Evolutionary conservation across 2,329 filamentous ascomycete species (phyloP).

Genomic region (Paraphoma chrysanthemicola): DNA sequence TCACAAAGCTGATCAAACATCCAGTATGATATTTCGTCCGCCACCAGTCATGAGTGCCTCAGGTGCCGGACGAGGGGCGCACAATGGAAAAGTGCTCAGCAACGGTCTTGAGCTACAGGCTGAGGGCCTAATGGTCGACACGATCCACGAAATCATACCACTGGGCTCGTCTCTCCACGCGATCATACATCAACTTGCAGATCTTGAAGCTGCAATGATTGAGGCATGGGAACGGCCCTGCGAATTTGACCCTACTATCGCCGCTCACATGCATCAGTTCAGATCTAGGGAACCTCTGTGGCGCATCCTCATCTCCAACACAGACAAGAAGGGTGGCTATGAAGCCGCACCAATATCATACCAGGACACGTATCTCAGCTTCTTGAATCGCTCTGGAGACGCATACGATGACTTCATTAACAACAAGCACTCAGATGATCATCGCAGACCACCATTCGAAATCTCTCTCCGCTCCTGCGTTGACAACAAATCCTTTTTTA

Average conservation of each 20-base stretch:
- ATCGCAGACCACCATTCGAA: background rate
- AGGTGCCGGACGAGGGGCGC: background rate
- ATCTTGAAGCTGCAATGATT: background rate
- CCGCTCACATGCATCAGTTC: constrained; percentile 1
- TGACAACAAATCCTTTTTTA: constrained; percentile 1
- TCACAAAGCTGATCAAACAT: background rate
- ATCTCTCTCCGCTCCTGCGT: background rate
- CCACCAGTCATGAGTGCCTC: background rate
- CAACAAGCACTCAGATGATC: background rate
- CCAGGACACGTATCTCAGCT: background rate
- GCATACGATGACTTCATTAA: background rate
- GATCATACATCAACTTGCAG: background rate
- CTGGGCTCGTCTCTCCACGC: background rate
- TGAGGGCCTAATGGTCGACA: constrained; percentile 1
- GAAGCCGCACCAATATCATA: constrained; percentile 1
- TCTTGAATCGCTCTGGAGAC: background rate
- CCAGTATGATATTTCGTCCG: background rate
- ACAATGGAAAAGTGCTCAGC: background rate
- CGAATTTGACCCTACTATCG: background rate
- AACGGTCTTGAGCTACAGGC: background rate
- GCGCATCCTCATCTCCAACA: constrained; percentile 4
- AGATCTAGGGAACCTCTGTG: constrained; percentile 1
- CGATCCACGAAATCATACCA: background rate
- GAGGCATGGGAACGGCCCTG: background rate
- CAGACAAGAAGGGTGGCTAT: background rate